These are phyloP conservation scores for Fusarium irregulare DNA, from an alignment of 2,329 filamentous ascomycete genomes.

Conservation along the genomic window DNA sequence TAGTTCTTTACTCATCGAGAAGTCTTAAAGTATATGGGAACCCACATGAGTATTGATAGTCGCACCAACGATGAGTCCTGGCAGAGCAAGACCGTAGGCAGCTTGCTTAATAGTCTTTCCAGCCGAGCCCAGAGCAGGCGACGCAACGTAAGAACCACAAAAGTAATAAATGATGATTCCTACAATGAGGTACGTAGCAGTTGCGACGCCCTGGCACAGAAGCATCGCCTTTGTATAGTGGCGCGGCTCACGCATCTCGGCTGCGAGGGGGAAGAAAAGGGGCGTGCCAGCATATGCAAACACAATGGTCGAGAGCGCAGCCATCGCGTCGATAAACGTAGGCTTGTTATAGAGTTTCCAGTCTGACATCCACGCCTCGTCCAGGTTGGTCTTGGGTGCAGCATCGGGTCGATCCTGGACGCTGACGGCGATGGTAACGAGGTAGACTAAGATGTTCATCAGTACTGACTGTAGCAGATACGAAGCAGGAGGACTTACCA, in stretches of 20 bases:
- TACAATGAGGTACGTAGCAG: slow-evolving; percentile 49
- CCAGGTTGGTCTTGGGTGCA: slow-evolving; percentile 6
- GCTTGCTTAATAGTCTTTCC: slow-evolving; percentile 56
- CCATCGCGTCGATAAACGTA: slow-evolving; percentile 26
- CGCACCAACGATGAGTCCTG: slow-evolving; percentile 43
- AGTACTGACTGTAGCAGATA: neutral
- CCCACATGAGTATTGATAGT: slow-evolving; percentile 45
- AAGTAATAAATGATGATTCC: slow-evolving; percentile 57
- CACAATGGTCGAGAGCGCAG: slow-evolving; percentile 48
- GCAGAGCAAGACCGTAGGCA: slow-evolving; percentile 53
- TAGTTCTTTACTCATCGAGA: neutral
- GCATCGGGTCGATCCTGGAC: slow-evolving; percentile 31
- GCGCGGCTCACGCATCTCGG: slow-evolving; percentile 49
- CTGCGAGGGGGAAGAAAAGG: slow-evolving; percentile 47
- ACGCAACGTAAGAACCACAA: slow-evolving; percentile 59
- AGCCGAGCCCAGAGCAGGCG: slow-evolving; percentile 59
- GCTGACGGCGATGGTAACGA: slow-evolving; percentile 38
- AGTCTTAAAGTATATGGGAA: neutral
- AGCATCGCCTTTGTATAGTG: slow-evolving; percentile 38
- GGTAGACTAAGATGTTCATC: slow-evolving; percentile 8
- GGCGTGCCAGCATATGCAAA: slow-evolving; percentile 54
- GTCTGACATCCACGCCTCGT: slow-evolving; percentile 18
- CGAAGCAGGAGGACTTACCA: neutral
- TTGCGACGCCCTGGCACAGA: slow-evolving; percentile 43
- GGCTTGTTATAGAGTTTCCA: slow-evolving; percentile 22